Evolutionary conservation across 2,329 filamentous ascomycete species (phyloP).

Genomic region (Cercospora sp.): DNA sequence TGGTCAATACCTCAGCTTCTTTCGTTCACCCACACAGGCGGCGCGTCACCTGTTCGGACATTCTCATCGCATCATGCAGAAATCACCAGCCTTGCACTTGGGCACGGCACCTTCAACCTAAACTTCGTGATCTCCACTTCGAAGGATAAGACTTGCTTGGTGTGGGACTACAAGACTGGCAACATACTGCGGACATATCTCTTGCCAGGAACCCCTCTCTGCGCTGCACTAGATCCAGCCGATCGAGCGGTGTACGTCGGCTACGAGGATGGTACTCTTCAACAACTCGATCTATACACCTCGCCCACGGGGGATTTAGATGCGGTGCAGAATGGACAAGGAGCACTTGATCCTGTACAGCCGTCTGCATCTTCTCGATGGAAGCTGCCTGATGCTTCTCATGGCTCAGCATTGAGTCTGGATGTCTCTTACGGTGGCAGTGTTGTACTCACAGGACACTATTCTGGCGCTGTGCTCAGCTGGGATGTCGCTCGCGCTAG

Average conservation of each 20-base stretch:
- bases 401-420: constrained; percentile 67
- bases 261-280: constrained; percentile 77
- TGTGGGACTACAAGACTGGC: constrained; percentile 89
- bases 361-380: constrained; percentile 41
- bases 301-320: constrained; percentile 31
- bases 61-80: constrained; percentile 75
- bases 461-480: constrained; percentile 71
- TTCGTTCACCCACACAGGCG: constrained; percentile 57
- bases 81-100: constrained; percentile 63
- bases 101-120: constrained; percentile 69
- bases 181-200: constrained; percentile 77
- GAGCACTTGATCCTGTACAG: constrained; percentile 40
- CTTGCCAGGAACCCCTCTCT: constrained; percentile 70
- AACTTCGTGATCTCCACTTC: constrained; percentile 83
- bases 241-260: constrained; percentile 80
- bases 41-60: constrained; percentile 71
- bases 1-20: constrained; percentile 82
- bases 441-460: constrained; percentile 75
- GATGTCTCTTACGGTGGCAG: constrained; percentile 80
- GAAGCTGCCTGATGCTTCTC: constrained; percentile 48
- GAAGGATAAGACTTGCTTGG: constrained; percentile 81
- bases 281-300: constrained; percentile 70
- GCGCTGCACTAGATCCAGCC: constrained; percentile 75
- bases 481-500: constrained; percentile 77
- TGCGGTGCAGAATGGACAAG: constrained; percentile 26